A percentile compares a stretch with the other conserved stretches of the same genome.
phyloP scores from a whole-genome alignment of 2,329 filamentous ascomycete genomes.

The Corniculantispora saksenae region DNA sequence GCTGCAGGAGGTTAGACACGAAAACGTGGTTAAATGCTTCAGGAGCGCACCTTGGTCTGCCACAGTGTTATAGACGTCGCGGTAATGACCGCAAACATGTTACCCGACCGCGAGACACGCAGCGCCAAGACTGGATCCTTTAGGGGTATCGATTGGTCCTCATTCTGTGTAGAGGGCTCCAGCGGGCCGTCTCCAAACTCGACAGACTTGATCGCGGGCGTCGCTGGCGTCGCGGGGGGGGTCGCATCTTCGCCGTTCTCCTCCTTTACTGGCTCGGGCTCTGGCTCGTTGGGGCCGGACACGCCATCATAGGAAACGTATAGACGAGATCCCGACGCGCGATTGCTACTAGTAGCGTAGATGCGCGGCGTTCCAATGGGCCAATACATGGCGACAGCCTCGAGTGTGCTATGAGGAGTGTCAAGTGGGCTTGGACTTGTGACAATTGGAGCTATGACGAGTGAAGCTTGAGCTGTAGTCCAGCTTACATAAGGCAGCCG shows the following conservation, averaged over 20 bases:
- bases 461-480: neutral
- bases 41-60: constrained; percentile 78
- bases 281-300: constrained; percentile 31
- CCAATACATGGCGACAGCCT: constrained; percentile 75
- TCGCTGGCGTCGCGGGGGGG: constrained; percentile 50
- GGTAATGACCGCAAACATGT: constrained; percentile 85
- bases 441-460: neutral
- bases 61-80: constrained; percentile 85
- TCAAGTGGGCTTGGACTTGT: neutral
- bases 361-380: constrained; percentile 81
- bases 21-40: neutral
- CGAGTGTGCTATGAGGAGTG: constrained; percentile 13
- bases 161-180: constrained; percentile 30
- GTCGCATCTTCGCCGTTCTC: constrained; percentile 21
- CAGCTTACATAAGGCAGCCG: constrained; percentile 14
- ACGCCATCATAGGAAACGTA: constrained; percentile 64
- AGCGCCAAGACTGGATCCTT: constrained; percentile 73
- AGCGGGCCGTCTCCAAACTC: constrained; percentile 46
- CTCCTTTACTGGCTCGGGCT: constrained; percentile 31
- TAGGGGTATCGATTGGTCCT: constrained; percentile 40
- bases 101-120: constrained; percentile 75
- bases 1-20: constrained; percentile 51
- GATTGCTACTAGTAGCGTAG: constrained; percentile 74
- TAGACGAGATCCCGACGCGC: constrained; percentile 50
- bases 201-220: constrained; percentile 59